Evolutionary conservation across 305 asterid species (phyloP).

Genomic region (Fraxinus platypoda): DNA sequence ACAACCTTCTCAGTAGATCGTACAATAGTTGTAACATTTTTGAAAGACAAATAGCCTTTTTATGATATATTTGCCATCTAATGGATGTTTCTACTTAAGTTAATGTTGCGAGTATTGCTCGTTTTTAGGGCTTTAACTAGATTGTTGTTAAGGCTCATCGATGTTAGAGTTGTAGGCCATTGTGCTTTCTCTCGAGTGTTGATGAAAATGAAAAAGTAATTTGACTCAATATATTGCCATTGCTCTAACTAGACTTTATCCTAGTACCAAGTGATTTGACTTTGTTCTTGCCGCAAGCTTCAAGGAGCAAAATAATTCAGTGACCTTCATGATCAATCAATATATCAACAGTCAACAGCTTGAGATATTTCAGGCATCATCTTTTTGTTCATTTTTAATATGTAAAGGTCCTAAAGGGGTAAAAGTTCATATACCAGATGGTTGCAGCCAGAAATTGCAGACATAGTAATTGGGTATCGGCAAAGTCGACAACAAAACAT

Average conservation of each 20-base stretch:
- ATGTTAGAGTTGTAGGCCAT: not conserved
- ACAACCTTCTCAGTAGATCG: constrained; percentile 64
- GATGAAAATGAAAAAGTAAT: not conserved
- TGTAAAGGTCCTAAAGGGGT: not conserved
- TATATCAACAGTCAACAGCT: not conserved
- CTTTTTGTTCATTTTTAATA: too few species aligned
- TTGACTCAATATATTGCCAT: not conserved
- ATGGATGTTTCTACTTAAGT: constrained; percentile 7
- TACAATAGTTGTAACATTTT: not conserved
- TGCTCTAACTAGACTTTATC: not conserved
- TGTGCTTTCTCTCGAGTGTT: not conserved
- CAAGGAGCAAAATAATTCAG: not conserved
- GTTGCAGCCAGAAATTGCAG: not conserved
- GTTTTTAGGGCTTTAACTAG: constrained; percentile 19
- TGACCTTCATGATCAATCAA: not conserved
- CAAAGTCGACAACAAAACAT: not conserved
- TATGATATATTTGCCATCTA: constrained; percentile 12
- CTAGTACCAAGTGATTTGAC: not conserved
- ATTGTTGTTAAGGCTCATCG: not conserved
- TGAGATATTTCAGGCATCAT: not conserved
- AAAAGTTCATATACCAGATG: not conserved
- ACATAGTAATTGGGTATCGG: not conserved
- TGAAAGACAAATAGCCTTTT: constrained; percentile 17
- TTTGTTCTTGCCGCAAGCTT: not conserved
- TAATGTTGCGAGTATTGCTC: not conserved